Evolutionary conservation across 768 basidiomycete species (phyloP).

Genomic region (Gloeostereum incarnatum): DNA sequence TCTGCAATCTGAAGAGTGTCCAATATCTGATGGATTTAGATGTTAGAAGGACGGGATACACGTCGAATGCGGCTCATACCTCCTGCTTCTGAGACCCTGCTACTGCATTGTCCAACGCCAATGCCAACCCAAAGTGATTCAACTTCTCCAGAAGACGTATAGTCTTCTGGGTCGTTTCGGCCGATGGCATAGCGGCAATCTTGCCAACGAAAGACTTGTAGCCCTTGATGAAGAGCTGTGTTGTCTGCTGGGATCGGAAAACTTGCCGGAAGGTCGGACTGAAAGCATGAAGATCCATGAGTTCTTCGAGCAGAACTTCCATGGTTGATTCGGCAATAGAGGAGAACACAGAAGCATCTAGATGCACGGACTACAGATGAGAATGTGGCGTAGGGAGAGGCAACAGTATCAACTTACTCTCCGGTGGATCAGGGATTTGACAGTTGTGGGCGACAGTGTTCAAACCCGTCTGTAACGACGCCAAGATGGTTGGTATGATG

Average conservation of each 20-base stretch:
- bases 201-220: conserved; percentile 46
- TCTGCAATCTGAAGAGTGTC: conserved; percentile 49
- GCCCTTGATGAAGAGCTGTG: conserved; percentile 56
- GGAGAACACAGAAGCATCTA: too few relatives aligned
- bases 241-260: conserved; percentile 65
- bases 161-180: conserved; percentile 31
- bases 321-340: conserved; percentile 26
- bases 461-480: conserved; percentile 55
- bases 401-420: background rate
- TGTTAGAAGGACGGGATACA: conserved; percentile 12
- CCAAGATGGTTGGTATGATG: conserved; percentile 65
- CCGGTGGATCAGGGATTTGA: conserved; percentile 16
- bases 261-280: conserved; percentile 59
- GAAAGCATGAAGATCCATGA: conserved; percentile 60
- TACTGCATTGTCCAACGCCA: conserved; percentile 57
- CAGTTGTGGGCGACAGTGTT: conserved; percentile 26
- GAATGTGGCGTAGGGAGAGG: background rate
- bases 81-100: conserved; percentile 63
- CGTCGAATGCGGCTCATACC: conserved; percentile 26
- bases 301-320: conserved; percentile 56
- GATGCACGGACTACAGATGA: too few relatives aligned
- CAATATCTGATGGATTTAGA: conserved; percentile 33
- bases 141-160: conserved; percentile 62
- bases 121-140: conserved; percentile 56
- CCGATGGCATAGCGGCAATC: conserved; percentile 24